These are phyloP conservation scores for Erucastrum elatum DNA, from an alignment of 345 rosid genomes.

Conservation along the genomic window DNA sequence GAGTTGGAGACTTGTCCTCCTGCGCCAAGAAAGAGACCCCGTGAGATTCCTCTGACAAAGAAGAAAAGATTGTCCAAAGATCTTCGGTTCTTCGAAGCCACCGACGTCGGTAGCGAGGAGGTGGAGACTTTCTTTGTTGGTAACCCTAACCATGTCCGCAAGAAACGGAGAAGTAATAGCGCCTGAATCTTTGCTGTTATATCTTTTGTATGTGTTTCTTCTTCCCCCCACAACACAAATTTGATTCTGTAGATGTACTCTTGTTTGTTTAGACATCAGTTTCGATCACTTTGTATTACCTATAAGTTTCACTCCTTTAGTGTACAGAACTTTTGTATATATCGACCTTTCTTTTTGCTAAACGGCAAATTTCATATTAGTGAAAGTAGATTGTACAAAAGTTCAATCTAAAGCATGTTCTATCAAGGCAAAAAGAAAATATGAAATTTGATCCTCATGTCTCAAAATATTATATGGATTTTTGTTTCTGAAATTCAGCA, in stretches of 20 bases:
- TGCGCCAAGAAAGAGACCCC: conserved; percentile 38
- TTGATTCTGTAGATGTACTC: conserved; percentile 7
- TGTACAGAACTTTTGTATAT: conserved; percentile 2
- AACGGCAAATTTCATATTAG: too few relatives aligned
- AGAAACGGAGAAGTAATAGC: conserved; percentile 36
- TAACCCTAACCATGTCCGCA: conserved; percentile 20
- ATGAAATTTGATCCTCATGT: neutral
- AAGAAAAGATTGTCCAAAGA: conserved; percentile 35
- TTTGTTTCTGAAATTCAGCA: neutral
- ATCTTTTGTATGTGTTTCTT: neutral
- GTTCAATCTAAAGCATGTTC: too few relatives aligned
- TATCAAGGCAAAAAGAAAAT: too few relatives aligned
- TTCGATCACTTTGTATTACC: conserved; percentile 22
- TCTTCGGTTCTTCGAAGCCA: conserved; percentile 40
- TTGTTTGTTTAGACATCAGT: neutral
- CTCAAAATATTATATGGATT: neutral
- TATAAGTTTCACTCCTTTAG: neutral
- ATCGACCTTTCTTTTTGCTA: neutral
- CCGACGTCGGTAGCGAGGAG: conserved; percentile 38
- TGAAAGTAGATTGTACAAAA: too few relatives aligned
- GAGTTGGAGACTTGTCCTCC: conserved; percentile 38
- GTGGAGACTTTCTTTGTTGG: conserved; percentile 40
- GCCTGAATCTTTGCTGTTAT: conserved; percentile 12
- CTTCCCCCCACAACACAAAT: neutral
- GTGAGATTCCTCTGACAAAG: conserved; percentile 31